phyloP scores from a whole-genome alignment of 1,284 basidiomycete genomes.

The Ustilago sp. region DNA sequence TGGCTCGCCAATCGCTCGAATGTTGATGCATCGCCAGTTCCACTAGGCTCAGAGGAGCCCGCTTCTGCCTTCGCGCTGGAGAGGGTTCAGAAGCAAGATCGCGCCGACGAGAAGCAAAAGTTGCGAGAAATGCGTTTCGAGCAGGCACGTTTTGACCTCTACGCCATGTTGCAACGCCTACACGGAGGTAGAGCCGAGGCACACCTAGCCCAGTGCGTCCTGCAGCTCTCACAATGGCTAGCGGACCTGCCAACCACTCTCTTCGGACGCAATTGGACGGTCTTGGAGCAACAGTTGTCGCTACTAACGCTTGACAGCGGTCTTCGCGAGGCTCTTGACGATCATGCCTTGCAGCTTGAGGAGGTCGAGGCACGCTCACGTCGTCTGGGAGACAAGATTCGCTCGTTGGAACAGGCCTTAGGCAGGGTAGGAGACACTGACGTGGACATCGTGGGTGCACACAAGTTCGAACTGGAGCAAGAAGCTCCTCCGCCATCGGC shows the following conservation, averaged over 20 bases:
- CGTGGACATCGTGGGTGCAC: conserved; percentile 17
- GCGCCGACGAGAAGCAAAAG: conserved; percentile 59
- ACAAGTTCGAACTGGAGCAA: conserved; percentile 21
- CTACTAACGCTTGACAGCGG: conserved; percentile 11
- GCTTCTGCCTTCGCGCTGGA: conserved; percentile 11
- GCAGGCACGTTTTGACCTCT: conserved; percentile 52
- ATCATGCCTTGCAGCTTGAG: conserved; percentile 11
- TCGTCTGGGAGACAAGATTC: conserved; percentile 21
- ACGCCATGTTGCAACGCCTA: conserved; percentile 20
- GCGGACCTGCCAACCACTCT: conserved; percentile 15
- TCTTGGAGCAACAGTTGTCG: background rate
- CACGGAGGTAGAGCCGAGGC: conserved; percentile 57
- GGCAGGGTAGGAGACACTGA: conserved; percentile 20
- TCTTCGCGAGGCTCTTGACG: conserved; percentile 16
- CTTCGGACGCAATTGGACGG: conserved; percentile 11
- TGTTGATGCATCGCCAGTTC: background rate
- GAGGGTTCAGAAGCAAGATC: conserved; percentile 34
- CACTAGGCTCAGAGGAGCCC: conserved; percentile 5
- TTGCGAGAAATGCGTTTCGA: conserved; percentile 55
- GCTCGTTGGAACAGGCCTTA: conserved; percentile 17
- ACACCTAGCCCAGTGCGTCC: conserved; percentile 31
- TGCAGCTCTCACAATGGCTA: conserved; percentile 45
- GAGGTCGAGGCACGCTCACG: conserved; percentile 22
- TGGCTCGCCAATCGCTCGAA: conserved; percentile 52
- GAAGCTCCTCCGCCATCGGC: background rate